These are phyloP conservation scores for Cyclotella cryptica DNA, from an alignment of 108 stramenopile species.

Conservation along the genomic window DNA sequence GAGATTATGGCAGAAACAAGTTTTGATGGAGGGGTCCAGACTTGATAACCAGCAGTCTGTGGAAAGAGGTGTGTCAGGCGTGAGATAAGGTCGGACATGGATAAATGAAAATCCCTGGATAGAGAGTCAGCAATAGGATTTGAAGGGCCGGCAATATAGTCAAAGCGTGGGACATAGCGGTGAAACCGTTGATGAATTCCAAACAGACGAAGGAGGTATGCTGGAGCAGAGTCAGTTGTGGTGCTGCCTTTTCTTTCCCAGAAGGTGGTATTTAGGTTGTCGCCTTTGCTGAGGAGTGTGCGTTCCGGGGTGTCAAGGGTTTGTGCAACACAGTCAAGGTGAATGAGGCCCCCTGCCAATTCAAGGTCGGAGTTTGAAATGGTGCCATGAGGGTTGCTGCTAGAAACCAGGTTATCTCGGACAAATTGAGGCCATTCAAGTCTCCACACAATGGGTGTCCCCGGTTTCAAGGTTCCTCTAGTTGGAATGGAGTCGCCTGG, in stretches of 20 bases:
- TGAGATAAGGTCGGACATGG: slow-evolving; percentile 48
- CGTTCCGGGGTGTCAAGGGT: slow-evolving; percentile 19
- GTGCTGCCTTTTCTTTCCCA: slow-evolving; percentile 42
- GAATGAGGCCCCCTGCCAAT: no score
- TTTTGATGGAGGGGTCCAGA: slow-evolving; percentile 6
- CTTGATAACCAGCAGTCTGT: slow-evolving; percentile 30
- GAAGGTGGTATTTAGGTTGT: slow-evolving; percentile 43
- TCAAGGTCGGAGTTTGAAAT: no score
- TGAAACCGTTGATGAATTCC: slow-evolving; percentile 34
- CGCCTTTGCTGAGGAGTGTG: slow-evolving; percentile 26
- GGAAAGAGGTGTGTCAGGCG: slow-evolving; percentile 29
- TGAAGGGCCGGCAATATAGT: slow-evolving; percentile 33
- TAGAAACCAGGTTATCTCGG: no score
- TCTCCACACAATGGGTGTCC: no score
- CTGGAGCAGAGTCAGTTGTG: slow-evolving; percentile 27
- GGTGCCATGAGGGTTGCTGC: no score
- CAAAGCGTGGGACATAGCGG: slow-evolving; percentile 27
- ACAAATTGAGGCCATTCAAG: no score
- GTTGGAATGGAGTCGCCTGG: no score
- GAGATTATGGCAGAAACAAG: slow-evolving; percentile 40
- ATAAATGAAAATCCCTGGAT: slow-evolving; percentile 47
- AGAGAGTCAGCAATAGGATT: slow-evolving; percentile 36
- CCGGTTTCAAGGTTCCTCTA: no score
- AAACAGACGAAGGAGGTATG: slow-evolving; percentile 61
- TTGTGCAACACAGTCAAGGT: no score